Conservation (phyloP, 192 early-diverging fungal species). For the Borealophlyctis nickersoniae region DNA sequence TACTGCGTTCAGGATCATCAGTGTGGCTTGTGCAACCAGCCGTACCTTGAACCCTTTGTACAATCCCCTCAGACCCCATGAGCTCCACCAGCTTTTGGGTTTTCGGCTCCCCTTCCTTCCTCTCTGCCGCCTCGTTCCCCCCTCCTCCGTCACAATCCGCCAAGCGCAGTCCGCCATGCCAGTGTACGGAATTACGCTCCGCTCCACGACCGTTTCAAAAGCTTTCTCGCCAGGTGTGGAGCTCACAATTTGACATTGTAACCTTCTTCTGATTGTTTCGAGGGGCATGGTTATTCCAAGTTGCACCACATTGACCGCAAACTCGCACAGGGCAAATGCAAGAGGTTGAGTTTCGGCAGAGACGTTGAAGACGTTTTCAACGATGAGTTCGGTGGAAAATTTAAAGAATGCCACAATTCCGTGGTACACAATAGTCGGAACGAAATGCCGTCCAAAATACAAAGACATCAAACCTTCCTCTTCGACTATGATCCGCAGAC, state of each 20-base stretch:
- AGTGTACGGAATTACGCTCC: slow-evolving; percentile 43
- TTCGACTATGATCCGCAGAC: slow-evolving; percentile 66
- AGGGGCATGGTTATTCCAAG: slow-evolving; percentile 76
- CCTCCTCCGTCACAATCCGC: slow-evolving; percentile 49
- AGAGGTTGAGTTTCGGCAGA: slow-evolving; percentile 32
- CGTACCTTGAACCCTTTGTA: slow-evolving; percentile 44
- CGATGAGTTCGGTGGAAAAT: slow-evolving; percentile 58
- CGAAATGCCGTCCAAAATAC: slow-evolving; percentile 69
- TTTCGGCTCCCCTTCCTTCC: slow-evolving; percentile 14
- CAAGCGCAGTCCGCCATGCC: slow-evolving; percentile 41
- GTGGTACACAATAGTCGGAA: slow-evolving; percentile 80
- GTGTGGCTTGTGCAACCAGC: slow-evolving; percentile 25
- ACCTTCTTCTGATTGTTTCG: slow-evolving; percentile 78
- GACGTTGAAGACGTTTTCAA: slow-evolving; percentile 62
- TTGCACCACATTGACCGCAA: slow-evolving; percentile 67
- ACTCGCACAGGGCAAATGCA: slow-evolving; percentile 31
- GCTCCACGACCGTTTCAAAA: slow-evolving; percentile 38
- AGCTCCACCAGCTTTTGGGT: slow-evolving; percentile 11
- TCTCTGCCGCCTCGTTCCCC: slow-evolving; percentile 9
- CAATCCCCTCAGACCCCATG: slow-evolving; percentile 34
- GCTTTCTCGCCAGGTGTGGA: slow-evolving; percentile 16
- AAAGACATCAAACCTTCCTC: slow-evolving; percentile 77
- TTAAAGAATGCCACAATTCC: slow-evolving; percentile 70
- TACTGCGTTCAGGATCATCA: slow-evolving; percentile 10
- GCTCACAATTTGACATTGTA: slow-evolving; percentile 69